Percentiles rank a stretch among this genome's conserved stretches.
phyloP scores from a whole-genome alignment of 179 eudicot genomes.

The Drosera spatulata region DNA sequence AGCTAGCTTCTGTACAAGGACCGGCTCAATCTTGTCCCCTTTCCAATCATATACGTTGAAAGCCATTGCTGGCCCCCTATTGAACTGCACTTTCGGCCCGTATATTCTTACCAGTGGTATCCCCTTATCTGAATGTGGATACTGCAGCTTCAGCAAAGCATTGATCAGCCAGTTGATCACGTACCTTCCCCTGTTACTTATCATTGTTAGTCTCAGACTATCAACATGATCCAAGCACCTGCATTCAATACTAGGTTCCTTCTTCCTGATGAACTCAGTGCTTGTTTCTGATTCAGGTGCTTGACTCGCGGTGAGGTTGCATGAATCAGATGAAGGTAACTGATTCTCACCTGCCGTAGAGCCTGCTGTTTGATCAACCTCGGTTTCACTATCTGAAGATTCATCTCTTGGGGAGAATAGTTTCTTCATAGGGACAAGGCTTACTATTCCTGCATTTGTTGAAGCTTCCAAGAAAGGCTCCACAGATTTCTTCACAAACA shows the following conservation, averaged over 20 bases:
- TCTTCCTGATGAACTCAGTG: not conserved
- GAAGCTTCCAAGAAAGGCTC: conserved; percentile 40
- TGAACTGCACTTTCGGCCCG: conserved; percentile 79
- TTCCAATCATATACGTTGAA: conserved; percentile 90
- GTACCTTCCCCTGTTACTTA: conserved; percentile 65
- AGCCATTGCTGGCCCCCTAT: conserved; percentile 77
- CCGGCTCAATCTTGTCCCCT: conserved; percentile 77
- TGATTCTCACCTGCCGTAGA: conserved; percentile 12
- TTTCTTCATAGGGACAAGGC: conserved; percentile 35
- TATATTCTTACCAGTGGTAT: conserved; percentile 58
- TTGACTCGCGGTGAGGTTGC: conserved; percentile 16
- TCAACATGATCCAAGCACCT: conserved; percentile 86
- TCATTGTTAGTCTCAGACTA: conserved; percentile 47
- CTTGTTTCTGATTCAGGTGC: conserved; percentile 12
- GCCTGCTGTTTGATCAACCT: conserved; percentile 19
- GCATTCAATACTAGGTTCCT: conserved; percentile 30
- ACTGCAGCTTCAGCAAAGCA: conserved; percentile 63
- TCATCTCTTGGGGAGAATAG: conserved; percentile 28
- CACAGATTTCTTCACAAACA: conserved; percentile 71
- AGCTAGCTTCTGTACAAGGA: conserved; percentile 83
- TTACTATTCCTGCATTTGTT: conserved; percentile 49
- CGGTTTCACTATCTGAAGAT: conserved; percentile 23
- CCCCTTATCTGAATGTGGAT: conserved; percentile 47
- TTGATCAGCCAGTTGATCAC: conserved; percentile 76
- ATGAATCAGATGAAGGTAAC: conserved; percentile 15